Conservation (phyloP, 1,139 yeast genomes). For the Lodderomyces pseudojiufengensis region DNA sequence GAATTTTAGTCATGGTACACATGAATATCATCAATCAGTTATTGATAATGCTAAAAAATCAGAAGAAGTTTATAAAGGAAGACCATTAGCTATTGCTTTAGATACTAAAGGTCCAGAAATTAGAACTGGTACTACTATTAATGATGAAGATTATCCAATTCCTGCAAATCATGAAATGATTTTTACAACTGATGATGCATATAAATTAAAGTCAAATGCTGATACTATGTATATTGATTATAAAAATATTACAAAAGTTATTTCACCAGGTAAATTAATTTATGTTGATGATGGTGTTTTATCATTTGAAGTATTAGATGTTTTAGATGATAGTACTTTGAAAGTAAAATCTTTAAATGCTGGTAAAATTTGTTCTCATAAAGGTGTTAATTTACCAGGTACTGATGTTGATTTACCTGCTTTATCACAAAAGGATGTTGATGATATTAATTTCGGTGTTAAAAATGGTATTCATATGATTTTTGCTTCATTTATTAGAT, state of each 20-base stretch:
- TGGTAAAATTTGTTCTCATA: slow-evolving; percentile 94
- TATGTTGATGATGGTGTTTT: slow-evolving; percentile 97
- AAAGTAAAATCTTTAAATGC: slow-evolving; percentile 87
- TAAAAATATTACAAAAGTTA: slow-evolving; percentile 93
- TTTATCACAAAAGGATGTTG: slow-evolving; percentile 90
- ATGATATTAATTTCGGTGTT: slow-evolving; percentile 90
- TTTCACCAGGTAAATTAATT: slow-evolving; percentile 80
- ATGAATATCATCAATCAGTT: slow-evolving; percentile 95
- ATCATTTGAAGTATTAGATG: slow-evolving; percentile 86
- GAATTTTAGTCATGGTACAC: slow-evolving; percentile 98
- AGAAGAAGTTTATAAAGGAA: slow-evolving; percentile 84
- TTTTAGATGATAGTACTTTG: slow-evolving; percentile 74
- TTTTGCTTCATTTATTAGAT: slow-evolving; percentile 96
- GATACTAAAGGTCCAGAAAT: slow-evolving; percentile 99
- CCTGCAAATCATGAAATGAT: slow-evolving; percentile 84
- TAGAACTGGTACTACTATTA: slow-evolving; percentile 93
- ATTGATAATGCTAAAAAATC: slow-evolving; percentile 95
- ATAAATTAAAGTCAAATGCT: slow-evolving; percentile 68
- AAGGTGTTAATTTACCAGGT: slow-evolving; percentile 99
- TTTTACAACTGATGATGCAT: slow-evolving; percentile 87
- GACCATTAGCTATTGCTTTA: slow-evolving; percentile 97
- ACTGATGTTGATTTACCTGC: slow-evolving; percentile 99
- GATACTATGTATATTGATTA: slow-evolving; percentile 86
- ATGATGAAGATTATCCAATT: slow-evolving; percentile 77
- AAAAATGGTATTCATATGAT: slow-evolving; percentile 96